Conservation (phyloP, 2,329 filamentous ascomycete genomes). For the Aspergillus quadrilineatus region DNA sequence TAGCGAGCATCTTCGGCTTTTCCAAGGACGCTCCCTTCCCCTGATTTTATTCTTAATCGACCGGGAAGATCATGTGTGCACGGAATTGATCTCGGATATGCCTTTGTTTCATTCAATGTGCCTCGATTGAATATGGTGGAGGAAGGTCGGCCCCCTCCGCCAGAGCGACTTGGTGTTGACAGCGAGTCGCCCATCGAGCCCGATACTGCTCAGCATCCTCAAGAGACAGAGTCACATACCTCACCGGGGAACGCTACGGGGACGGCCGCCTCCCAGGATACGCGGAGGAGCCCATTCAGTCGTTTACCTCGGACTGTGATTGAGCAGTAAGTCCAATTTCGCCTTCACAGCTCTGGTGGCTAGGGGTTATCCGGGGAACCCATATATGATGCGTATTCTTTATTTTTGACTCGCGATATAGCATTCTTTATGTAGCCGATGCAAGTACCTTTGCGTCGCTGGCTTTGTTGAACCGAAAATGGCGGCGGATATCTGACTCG, state of each 20-base stretch:
- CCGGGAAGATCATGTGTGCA: conserved; percentile 14
- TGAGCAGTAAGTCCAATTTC: conserved; percentile 27
- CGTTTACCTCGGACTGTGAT: conserved; percentile 30
- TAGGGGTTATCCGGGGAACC: neutral
- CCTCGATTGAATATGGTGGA: conserved; percentile 27
- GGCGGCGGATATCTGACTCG: conserved; percentile 45
- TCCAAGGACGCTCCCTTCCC: neutral
- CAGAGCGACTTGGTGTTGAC: conserved; percentile 17
- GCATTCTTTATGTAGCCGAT: conserved; percentile 49
- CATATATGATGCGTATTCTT: neutral
- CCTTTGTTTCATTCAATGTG: conserved; percentile 20
- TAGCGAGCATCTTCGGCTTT: conserved; percentile 16
- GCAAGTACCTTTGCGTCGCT: conserved; percentile 50
- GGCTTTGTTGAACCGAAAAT: conserved; percentile 45
- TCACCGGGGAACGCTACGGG: conserved; percentile 2
- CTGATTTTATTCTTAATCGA: conserved; percentile 11
- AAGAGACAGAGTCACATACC: conserved; percentile 12
- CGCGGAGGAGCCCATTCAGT: conserved; percentile 19
- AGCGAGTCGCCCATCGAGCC: conserved; percentile 11
- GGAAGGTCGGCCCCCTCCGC: conserved; percentile 21
- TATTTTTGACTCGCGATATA: conserved; percentile 29
- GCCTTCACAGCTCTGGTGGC: neutral
- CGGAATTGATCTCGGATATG: conserved; percentile 21
- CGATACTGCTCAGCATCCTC: conserved; percentile 9
- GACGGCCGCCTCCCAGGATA: conserved; percentile 10